phyloP scores from a whole-genome alignment of 805 yeast species.

The Candida pini region DNA sequence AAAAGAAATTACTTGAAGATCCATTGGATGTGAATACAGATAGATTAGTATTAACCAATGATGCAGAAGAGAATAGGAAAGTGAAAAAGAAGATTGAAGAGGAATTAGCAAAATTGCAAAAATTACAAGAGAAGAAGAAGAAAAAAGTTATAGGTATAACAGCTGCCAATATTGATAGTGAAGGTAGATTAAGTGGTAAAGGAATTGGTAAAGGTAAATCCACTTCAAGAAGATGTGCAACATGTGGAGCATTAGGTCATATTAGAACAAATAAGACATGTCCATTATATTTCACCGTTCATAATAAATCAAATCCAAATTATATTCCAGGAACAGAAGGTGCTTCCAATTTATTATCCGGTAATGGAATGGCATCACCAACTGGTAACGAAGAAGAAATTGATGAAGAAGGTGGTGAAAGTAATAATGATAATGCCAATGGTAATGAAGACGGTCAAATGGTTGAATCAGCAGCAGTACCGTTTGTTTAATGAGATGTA shows the following conservation, averaged over 20 bases:
- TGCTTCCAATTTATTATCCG: slow-evolving; percentile 13
- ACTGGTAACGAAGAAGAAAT: no score
- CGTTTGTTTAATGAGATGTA: no score
- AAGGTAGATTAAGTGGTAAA: slow-evolving; percentile 47
- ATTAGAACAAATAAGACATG: slow-evolving; percentile 88
- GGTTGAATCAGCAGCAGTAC: no score
- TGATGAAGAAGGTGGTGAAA: no score
- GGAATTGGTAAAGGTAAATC: slow-evolving; percentile 70
- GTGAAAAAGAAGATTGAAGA: slow-evolving; percentile 74
- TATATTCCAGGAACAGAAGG: slow-evolving; percentile 29
- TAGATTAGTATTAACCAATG: slow-evolving; percentile 71
- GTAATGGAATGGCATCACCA: no score
- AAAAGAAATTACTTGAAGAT: slow-evolving; percentile 28
- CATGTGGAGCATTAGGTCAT: slow-evolving; percentile 95
- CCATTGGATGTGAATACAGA: slow-evolving; percentile 59
- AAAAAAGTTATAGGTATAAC: slow-evolving; percentile 27
- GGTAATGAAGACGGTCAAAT: background rate
- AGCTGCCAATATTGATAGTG: slow-evolving; percentile 30
- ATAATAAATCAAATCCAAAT: slow-evolving; percentile 31
- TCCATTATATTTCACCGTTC: slow-evolving; percentile 65
- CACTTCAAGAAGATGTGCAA: slow-evolving; percentile 79
- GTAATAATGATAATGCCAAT: no score
- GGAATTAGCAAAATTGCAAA: slow-evolving; percentile 76
- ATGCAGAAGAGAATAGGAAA: slow-evolving; percentile 75
- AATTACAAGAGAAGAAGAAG: slow-evolving; percentile 56